phyloP scores from a whole-genome alignment of 2,329 filamentous ascomycete species.

The Epichloe baconii region DNA sequence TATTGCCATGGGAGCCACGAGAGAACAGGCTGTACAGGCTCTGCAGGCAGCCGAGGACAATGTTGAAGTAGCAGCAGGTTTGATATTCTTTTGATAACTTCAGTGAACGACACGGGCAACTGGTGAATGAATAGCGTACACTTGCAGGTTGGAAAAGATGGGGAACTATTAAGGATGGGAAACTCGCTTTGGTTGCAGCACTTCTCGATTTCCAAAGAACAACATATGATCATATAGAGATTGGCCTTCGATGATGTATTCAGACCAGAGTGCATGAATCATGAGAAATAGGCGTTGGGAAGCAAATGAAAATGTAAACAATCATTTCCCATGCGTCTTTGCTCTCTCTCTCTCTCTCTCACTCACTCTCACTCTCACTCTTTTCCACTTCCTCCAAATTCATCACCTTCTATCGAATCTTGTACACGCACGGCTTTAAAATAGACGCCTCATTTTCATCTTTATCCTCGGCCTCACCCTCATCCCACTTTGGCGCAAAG shows the following conservation, averaged over 20 bases:
- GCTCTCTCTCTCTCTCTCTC: too few relatives aligned
- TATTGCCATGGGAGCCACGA: constrained; percentile 62
- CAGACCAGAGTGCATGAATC: background rate
- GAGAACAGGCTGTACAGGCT: constrained; percentile 64
- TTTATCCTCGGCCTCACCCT: constrained; percentile 40
- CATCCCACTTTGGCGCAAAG: constrained; percentile 40
- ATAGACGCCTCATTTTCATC: constrained; percentile 51
- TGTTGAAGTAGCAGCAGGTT: constrained; percentile 45
- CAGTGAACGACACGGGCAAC: background rate
- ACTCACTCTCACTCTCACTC: too few relatives aligned
- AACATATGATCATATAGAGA: background rate
- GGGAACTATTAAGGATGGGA: too few relatives aligned
- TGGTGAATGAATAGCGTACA: background rate
- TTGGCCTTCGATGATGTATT: background rate
- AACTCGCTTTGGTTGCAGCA: background rate
- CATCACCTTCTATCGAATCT: constrained; percentile 49
- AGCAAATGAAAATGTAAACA: background rate
- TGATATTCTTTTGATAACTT: constrained; percentile 8
- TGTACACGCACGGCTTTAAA: constrained; percentile 93
- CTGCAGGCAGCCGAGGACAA: constrained; percentile 75
- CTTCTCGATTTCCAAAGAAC: background rate
- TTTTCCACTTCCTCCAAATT: background rate
- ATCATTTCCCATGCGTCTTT: background rate
- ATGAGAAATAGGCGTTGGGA: background rate
- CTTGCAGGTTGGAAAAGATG: background rate